A percentile compares a stretch with the other conserved stretches of the same genome.
Conservation (phyloP, 139 green algal genomes). For the Raphidocelis subcapitata region DNA sequence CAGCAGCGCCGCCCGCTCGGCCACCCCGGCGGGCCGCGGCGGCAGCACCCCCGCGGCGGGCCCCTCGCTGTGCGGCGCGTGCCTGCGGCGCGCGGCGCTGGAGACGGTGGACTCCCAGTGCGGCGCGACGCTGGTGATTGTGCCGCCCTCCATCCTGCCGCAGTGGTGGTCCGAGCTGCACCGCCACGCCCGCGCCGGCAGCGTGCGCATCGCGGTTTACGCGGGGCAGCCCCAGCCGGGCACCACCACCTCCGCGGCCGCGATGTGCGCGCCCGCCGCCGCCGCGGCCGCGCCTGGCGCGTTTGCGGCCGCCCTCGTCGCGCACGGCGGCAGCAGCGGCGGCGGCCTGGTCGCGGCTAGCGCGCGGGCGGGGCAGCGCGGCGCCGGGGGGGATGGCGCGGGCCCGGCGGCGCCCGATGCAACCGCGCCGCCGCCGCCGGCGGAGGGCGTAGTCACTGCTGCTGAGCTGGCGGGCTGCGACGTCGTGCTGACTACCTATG, state of each 20-base stretch:
- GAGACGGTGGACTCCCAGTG: constrained; percentile 42
- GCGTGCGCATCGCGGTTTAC: constrained; percentile 69
- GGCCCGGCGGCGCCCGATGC: constrained; percentile 2
- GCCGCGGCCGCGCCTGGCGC: neutral
- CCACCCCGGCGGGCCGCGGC: too few species aligned
- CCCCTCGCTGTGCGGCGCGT: constrained; percentile 56
- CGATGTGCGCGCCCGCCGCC: neutral
- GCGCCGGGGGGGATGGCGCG: neutral
- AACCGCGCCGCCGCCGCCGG: constrained; percentile 5
- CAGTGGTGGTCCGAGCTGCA: constrained; percentile 81
- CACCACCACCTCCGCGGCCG: neutral
- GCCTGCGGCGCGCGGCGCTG: constrained; percentile 35
- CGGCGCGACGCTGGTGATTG: constrained; percentile 88
- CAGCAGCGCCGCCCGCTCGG: constrained; percentile 18
- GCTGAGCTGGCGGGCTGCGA: constrained; percentile 74
- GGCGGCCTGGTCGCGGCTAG: neutral
- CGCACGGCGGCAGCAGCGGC: neutral
- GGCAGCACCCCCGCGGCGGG: too few species aligned
- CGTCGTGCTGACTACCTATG: constrained; percentile 93
- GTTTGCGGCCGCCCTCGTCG: neutral
- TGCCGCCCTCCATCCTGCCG: constrained; percentile 79
- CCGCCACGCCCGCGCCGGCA: constrained; percentile 42
- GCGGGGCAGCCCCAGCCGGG: constrained; percentile 48
- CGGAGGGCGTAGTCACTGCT: constrained; percentile 50
- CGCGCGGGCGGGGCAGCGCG: neutral